Base-by-base conservation (phyloP, 495 filamentous ascomycete species). In the Penicillium herquei region DNA sequence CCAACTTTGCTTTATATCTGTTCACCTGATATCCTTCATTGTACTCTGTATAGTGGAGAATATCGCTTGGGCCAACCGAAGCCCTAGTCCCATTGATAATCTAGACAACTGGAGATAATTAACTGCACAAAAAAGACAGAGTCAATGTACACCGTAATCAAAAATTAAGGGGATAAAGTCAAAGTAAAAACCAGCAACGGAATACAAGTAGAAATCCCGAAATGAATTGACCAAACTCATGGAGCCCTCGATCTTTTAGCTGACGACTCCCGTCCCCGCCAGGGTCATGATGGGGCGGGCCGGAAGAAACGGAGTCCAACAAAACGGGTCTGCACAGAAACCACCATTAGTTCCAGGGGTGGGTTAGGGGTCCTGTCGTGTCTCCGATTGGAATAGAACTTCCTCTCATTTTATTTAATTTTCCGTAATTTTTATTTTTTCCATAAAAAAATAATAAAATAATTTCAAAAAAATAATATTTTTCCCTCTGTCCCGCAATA, bases 301-400 rank as follows among this genome's bases (percentile, higher is more conserved):
- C 62, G 65, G 65, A 68, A 65, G 55, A 57, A 59, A 59, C 57
- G 62, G 65, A 65, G 64, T 39, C 59, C 41, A 59, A 48, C 21
- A 53, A 63, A 67, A 60, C 52, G 62, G 58, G 65, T 65, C 64
- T 67, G 53, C 64, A 65, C 64, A 67, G 57, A 57, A 58, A 56
- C 39, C 47, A 43, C 53, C 49, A 31, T n/a, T 58, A 55, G 55
- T 58, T 49, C 52, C 56, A 59, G 60, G 59, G 59, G 57, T 57
- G 58, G 62, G 39, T 57, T 59, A 64, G 58, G 61, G 58, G 58
- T 65, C 62, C 49, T 52, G 52, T 42, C 44, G 30, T 52, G 26
- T 52, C 50, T 51, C 50, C 42, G n/a, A 26, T 35, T 52, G n/a
- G 30, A 39, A 40, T 46, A 33, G 18, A 37, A 26, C 26, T 49